phyloP scores from a whole-genome alignment of 805 yeast species.

The Candida arabinofermentans region DNA sequence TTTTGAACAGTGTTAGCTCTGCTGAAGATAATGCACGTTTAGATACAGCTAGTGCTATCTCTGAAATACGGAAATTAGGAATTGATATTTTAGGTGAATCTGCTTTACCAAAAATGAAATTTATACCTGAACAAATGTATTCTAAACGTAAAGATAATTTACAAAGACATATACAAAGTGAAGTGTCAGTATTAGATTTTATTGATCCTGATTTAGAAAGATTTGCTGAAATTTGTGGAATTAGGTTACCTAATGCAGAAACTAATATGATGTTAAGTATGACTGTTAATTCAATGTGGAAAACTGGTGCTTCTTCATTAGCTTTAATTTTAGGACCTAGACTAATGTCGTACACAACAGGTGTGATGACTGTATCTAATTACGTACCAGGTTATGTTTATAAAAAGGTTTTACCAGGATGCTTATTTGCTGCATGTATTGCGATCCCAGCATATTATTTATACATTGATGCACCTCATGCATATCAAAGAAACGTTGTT shows the following conservation, averaged over 20 bases:
- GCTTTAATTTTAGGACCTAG: conserved; percentile 26
- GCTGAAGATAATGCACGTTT: conserved; percentile 70
- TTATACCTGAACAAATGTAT: conserved; percentile 78
- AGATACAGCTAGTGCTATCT: conserved; percentile 57
- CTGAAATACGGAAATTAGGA: conserved; percentile 60
- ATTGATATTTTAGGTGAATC: conserved; percentile 59
- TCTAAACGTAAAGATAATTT: conserved; percentile 64
- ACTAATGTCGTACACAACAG: conserved; percentile 27
- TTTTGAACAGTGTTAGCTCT: conserved; percentile 56
- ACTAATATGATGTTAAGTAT: conserved; percentile 17
- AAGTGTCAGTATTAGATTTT: conserved; percentile 67
- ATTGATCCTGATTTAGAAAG: conserved; percentile 72
- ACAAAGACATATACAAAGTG: conserved; percentile 52
- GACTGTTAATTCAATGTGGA: conserved; percentile 22
- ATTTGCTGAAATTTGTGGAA: conserved; percentile 35
- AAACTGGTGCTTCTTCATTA: conserved; percentile 26
- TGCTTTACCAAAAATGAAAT: conserved; percentile 54
- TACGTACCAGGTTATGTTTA: conserved; percentile 23
- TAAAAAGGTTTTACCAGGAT: conserved; percentile 31
- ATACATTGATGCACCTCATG: conserved; percentile 79
- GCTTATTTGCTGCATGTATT: conserved; percentile 30
- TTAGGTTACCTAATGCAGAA: conserved; percentile 39
- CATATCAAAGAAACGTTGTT: conserved; percentile 81
- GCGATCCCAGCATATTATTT: conserved; percentile 43
- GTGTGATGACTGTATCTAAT: conserved; percentile 27